Conservation (phyloP, 306 rosid genomes). For the Malus orientalis region DNA sequence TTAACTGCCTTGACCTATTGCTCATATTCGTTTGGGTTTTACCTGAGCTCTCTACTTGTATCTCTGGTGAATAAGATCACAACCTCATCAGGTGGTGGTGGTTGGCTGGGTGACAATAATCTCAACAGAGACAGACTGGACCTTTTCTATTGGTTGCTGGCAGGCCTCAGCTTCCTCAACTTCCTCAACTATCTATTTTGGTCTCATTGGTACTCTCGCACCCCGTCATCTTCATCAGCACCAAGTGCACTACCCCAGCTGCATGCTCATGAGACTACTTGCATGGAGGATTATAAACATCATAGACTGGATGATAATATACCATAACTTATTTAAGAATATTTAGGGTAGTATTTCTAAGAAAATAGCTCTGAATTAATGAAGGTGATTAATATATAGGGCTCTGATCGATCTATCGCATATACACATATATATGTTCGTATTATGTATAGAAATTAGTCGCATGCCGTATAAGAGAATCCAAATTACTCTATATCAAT, state of each 20-base stretch:
- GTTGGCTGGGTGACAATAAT: constrained; percentile 71
- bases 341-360: background rate
- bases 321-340: constrained; percentile 10
- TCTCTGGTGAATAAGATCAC: constrained; percentile 70
- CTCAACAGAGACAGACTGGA: constrained; percentile 82
- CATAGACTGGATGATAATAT: constrained; percentile 16
- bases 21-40: constrained; percentile 91
- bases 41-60: constrained; percentile 71
- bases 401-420: background rate
- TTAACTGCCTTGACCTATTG: constrained; percentile 77
- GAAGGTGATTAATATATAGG: background rate
- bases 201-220: constrained; percentile 54
- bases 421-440: background rate
- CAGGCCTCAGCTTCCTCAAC: constrained; percentile 68
- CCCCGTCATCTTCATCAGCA: constrained; percentile 29
- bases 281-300: constrained; percentile 6
- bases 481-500: background rate
- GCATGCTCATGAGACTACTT: background rate
- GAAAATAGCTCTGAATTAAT: background rate
- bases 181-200: constrained; percentile 77
- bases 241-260: constrained; percentile 2
- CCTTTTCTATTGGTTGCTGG: constrained; percentile 78
- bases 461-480: background rate
- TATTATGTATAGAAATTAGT: too few relatives aligned
- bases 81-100: constrained; percentile 23